A percentile compares a stretch with the other conserved stretches of the same genome.
Conservation (phyloP, 2,329 filamentous ascomycete species). For the Talaromyces sp. region DNA sequence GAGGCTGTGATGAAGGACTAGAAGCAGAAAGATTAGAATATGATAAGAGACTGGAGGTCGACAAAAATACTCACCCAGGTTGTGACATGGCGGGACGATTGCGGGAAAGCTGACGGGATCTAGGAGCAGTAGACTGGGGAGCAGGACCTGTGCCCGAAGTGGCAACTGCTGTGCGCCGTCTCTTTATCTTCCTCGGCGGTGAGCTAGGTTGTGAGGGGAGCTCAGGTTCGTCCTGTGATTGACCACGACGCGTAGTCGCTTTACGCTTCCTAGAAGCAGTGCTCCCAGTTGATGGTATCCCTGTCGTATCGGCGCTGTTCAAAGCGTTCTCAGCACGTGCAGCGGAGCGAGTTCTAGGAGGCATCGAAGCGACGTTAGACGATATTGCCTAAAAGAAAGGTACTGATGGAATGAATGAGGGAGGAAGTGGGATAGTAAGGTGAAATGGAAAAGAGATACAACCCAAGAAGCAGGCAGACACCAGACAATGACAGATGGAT, state of each 20-base stretch:
- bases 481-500: background rate
- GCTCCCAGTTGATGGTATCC: constrained; percentile 43
- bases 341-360: constrained; percentile 93
- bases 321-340: constrained; percentile 60
- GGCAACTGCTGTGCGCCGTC: constrained; percentile 61
- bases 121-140: constrained; percentile 36
- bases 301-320: constrained; percentile 34
- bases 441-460: background rate
- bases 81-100: constrained; percentile 41
- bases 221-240: constrained; percentile 36
- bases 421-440: background rate
- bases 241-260: constrained; percentile 53
- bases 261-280: constrained; percentile 71
- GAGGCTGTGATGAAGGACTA: constrained; percentile 62
- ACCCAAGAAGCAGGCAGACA: background rate
- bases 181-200: constrained; percentile 62
- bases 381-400: background rate
- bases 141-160: constrained; percentile 35
- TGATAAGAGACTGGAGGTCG: background rate
- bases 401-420: background rate
- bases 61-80: constrained; percentile 32
- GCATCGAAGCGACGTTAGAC: constrained; percentile 68
- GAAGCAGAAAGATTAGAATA: constrained; percentile 21
- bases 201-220: constrained; percentile 31
- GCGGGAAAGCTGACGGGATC: constrained; percentile 41